Conservation (phyloP, 2,329 filamentous ascomycete species). For the Chrysoporthe cubensis region DNA sequence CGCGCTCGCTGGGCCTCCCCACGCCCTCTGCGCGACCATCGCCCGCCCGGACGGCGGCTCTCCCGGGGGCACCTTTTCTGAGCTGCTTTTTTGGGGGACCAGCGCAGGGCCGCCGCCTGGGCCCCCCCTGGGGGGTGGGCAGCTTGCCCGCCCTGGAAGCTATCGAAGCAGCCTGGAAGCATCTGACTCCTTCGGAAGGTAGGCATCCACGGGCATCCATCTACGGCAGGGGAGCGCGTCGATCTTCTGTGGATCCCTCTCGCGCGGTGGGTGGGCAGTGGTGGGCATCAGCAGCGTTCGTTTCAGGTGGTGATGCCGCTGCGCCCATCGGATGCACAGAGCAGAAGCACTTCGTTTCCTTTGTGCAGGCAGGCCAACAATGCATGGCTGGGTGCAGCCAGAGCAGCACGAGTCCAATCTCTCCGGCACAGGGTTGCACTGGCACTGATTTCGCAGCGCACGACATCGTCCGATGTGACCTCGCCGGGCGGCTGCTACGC, state of each 20-base stretch:
- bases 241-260: neutral
- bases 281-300: neutral
- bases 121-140: neutral
- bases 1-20: too few relatives aligned
- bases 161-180: too few relatives aligned
- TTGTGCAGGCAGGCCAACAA: too few relatives aligned
- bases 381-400: too few relatives aligned
- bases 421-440: neutral
- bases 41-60: too few relatives aligned
- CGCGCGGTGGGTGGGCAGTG: too few relatives aligned
- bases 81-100: neutral
- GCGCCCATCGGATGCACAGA: neutral
- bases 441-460: neutral
- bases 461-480: neutral
- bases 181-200: too few relatives aligned
- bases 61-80: neutral
- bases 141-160: neutral
- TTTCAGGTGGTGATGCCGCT: constrained; percentile 2
- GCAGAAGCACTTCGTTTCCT: neutral
- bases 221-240: neutral
- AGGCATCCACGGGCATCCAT: too few relatives aligned
- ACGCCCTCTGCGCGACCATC: too few relatives aligned
- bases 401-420: neutral
- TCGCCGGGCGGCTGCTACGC: neutral
- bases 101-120: neutral